phyloP scores from a whole-genome alignment of 75 land plant genomes.

The Azolla pinnata region DNA sequence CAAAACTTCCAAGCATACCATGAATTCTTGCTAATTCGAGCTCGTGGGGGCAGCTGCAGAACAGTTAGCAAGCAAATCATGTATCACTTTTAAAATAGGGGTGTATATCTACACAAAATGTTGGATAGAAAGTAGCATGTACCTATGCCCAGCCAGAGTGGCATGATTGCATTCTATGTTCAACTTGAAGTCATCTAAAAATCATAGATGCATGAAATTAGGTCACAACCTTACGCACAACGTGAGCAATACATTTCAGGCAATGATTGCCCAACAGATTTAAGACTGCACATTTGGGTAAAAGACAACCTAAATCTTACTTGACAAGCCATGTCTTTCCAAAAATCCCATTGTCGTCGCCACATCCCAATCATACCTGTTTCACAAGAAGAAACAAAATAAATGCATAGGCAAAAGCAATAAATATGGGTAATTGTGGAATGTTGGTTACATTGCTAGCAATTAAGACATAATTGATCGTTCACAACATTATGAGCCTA shows the following conservation, averaged over 20 bases:
- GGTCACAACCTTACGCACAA: too few species aligned
- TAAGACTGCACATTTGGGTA: too few species aligned
- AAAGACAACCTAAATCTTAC: too few species aligned
- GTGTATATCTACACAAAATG: not conserved
- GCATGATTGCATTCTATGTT: constrained; percentile 98
- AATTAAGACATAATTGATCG: too few species aligned
- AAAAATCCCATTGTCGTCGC: constrained; percentile 81
- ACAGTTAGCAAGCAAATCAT: not conserved
- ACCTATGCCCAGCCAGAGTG: constrained; percentile 96
- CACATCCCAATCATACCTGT: constrained; percentile 98
- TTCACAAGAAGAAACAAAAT: constrained; percentile 4
- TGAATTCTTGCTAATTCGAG: constrained; percentile 87
- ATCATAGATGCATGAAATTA: too few species aligned
- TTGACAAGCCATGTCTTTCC: constrained; percentile 67
- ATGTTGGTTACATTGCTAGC: too few species aligned
- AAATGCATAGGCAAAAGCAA: not conserved
- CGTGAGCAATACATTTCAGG: too few species aligned
- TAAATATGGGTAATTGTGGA: too few species aligned
- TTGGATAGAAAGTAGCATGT: not conserved
- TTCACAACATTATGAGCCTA: too few species aligned
- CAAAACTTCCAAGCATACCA: constrained; percentile 86
- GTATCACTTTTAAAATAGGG: not conserved
- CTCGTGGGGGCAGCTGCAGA: constrained; percentile 84
- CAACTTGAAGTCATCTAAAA: constrained; percentile 72
- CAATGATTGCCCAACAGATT: too few species aligned